A percentile compares a stretch with the other conserved stretches of the same genome.
phyloP scores from a whole-genome alignment of 2,329 filamentous ascomycete genomes.

The Paramyrothecium sp. region DNA sequence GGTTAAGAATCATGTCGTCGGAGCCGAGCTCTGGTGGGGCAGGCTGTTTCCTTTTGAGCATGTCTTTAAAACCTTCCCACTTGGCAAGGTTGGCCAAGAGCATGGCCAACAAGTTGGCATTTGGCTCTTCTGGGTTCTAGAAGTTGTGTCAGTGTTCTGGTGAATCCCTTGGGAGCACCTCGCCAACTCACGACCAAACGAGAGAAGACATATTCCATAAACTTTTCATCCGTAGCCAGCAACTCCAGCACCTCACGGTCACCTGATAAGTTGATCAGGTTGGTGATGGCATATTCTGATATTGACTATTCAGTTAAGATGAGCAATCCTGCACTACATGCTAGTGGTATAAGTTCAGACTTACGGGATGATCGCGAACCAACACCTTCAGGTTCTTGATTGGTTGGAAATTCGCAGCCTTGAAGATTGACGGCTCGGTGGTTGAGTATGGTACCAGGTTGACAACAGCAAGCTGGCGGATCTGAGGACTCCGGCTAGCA shows the following conservation, averaged over 20 bases:
- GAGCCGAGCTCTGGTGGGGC: slow-evolving; percentile 69
- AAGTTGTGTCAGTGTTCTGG: too few relatives aligned
- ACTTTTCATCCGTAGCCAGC: slow-evolving; percentile 75
- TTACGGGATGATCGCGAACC: slow-evolving; percentile 77
- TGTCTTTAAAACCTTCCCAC: slow-evolving; percentile 66
- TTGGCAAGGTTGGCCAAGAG: slow-evolving; percentile 90
- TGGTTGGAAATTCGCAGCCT: slow-evolving; percentile 72
- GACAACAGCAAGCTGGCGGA: slow-evolving; percentile 81
- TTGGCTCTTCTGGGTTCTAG: slow-evolving; percentile 70
- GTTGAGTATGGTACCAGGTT: slow-evolving; percentile 82
- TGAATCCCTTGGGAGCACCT: too few relatives aligned
- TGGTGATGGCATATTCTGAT: slow-evolving; percentile 87
- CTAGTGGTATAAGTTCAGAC: too few relatives aligned
- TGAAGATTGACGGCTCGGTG: slow-evolving; percentile 77
- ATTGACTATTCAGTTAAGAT: slow-evolving; percentile 63
- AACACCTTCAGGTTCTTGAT: slow-evolving; percentile 86
- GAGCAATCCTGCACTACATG: too few relatives aligned
- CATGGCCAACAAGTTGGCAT: slow-evolving; percentile 86
- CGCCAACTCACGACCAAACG: slow-evolving; percentile 75
- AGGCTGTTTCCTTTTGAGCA: slow-evolving; percentile 67
- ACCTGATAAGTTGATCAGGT: slow-evolving; percentile 81
- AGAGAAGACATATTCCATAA: slow-evolving; percentile 70
- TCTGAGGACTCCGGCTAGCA: slow-evolving; percentile 86
- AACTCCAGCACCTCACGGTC: slow-evolving; percentile 73
- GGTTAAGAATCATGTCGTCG: slow-evolving; percentile 76